Evolutionary conservation across 352 stramenopile species (phyloP), one percentile per base, ranked within the genome.

Genomic region (Phytophthora fragariaefolia): DNA sequence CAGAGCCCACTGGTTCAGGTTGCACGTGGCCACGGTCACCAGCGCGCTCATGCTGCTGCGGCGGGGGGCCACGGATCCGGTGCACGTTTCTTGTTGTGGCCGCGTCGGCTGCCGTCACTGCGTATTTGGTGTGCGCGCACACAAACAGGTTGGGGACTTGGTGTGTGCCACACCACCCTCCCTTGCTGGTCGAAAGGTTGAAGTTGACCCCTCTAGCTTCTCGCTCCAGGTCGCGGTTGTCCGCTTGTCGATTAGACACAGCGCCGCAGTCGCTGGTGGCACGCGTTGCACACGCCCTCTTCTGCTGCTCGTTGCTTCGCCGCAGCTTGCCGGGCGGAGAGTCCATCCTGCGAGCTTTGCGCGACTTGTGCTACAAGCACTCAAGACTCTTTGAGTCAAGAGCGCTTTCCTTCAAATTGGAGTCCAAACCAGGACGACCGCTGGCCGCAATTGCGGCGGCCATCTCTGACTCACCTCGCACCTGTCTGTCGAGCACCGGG

Each of bases 1-100:
- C 51, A 99, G 82, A 32, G 97, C 93, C 97, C 97, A 99, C 80
- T 99, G 97, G 83, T 99, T 99, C 47, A 99, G 84, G 71, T 99
- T 99, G 82, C 97, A 99, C 32, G 98, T 98, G 46, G 98, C 96
- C 18, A 99, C 84, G 26, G 93, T 99, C 62, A 99, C 86, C 30
- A 97, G 76, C 26, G 86, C 68, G 66, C 80, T 95, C 86, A 96
- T 94, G 24, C 69, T 65, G 38, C 51, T 32, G 28, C 34, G 20
- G 38, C 22, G 45, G 17, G 49, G n/a, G 17, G 30, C 18, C 4
- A 23, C 47, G 26, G n/a, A 45, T 54, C 51, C 42, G 10, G 24
- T 34, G 48, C 26, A 63, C 42, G 13, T 51, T 59, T 45, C 22
- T n/a, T 69, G 18, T 23, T 61, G 10, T 55, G 20, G 3, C 30